Evolutionary conservation across 1,284 basidiomycete species (phyloP).

Genomic region (Leccinum subrobustum): DNA sequence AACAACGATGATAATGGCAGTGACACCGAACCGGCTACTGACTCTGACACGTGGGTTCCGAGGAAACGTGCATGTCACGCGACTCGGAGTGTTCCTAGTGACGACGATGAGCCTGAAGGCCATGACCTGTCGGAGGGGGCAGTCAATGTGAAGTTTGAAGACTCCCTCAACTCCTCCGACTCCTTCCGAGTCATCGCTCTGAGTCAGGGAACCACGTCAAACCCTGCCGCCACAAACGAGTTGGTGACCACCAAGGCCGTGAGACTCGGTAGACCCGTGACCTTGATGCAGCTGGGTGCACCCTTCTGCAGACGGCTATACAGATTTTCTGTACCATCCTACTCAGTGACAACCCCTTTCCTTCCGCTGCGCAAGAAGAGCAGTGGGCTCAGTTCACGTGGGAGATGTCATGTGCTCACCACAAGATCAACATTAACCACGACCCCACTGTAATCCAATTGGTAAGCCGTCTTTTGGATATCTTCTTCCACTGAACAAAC

Average conservation of each 20-base stretch:
- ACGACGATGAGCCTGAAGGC: not conserved
- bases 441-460: not conserved
- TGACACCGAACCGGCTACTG: not conserved
- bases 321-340: not conserved
- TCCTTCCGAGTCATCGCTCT: not conserved
- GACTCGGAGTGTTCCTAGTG: not conserved
- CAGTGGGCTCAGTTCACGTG: not conserved
- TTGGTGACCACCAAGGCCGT: not conserved
- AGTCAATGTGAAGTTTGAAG: not conserved
- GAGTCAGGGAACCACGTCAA: not conserved
- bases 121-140: not conserved
- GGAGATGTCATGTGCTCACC: not conserved
- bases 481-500: not conserved
- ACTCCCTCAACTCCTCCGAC: not conserved
- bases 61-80: not conserved
- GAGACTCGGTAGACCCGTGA: not conserved
- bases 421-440: not conserved
- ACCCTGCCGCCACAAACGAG: not conserved
- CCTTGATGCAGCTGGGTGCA: not conserved
- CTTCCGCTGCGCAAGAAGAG: not conserved
- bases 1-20: not conserved
- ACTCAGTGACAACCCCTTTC: not conserved
- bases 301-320: not conserved
- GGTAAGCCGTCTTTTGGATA: not conserved
- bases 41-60: not conserved